phyloP scores from a whole-genome alignment of 495 filamentous ascomycete genomes.

The Bathelium albidoporum region DNA sequence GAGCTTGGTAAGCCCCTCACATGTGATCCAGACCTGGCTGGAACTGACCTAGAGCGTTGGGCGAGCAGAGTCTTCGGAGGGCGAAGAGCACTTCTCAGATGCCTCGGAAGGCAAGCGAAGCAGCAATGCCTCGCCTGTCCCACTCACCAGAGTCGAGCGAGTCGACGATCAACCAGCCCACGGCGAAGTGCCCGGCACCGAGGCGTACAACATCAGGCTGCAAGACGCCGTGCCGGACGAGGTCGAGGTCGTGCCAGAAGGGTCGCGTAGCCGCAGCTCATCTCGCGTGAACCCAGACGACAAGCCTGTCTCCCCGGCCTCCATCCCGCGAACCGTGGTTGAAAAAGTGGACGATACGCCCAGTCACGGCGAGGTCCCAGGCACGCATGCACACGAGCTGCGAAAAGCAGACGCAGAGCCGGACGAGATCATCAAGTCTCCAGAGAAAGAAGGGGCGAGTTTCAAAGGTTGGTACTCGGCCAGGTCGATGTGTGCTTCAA shows the following conservation, averaged over 20 bases:
- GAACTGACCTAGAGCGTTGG: constrained; percentile 12
- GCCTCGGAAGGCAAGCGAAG: constrained; percentile 56
- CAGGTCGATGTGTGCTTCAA: constrained; percentile 30
- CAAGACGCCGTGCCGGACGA: constrained; percentile 59
- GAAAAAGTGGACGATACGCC: constrained; percentile 63
- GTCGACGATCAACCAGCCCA: constrained; percentile 46
- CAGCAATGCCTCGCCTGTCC: constrained; percentile 45
- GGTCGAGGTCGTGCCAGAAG: constrained; percentile 51
- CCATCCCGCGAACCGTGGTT: constrained; percentile 73
- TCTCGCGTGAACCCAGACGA: constrained; percentile 32
- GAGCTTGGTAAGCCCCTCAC: constrained; percentile 54
- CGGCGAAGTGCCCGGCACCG: constrained; percentile 54
- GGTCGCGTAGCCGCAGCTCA: constrained; percentile 36
- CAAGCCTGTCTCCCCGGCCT: constrained; percentile 40
- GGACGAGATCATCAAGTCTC: constrained; percentile 49
- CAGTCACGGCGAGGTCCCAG: constrained; percentile 80
- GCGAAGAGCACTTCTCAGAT: constrained; percentile 84
- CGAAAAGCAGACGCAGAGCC: constrained; percentile 76
- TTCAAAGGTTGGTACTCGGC: constrained; percentile 38
- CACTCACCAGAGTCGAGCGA: constrained; percentile 49
- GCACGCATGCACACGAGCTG: constrained; percentile 64
- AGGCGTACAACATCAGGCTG: constrained; percentile 45
- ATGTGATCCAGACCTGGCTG: background rate
- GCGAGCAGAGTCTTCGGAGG: constrained; percentile 50
- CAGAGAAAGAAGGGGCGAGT: constrained; percentile 39